These are phyloP conservation scores for Pulicaria dysenterica DNA, from an alignment of 129 eudicot species.

Conservation along the genomic window DNA sequence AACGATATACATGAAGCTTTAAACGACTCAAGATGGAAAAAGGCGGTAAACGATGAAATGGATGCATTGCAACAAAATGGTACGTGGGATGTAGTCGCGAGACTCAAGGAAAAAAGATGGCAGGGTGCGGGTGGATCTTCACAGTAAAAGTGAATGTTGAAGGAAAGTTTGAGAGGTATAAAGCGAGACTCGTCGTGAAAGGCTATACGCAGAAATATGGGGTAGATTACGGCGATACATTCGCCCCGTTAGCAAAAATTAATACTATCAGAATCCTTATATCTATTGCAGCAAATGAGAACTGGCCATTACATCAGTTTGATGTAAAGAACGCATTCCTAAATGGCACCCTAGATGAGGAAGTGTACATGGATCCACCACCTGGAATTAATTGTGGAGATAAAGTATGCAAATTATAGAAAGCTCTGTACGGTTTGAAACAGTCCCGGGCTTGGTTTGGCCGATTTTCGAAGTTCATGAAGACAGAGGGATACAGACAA, in stretches of 20 bases:
- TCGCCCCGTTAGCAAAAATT: neutral
- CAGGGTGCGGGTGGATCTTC: constrained; percentile 16
- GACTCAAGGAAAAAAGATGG: neutral
- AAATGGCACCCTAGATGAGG: neutral
- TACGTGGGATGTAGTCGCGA: constrained; percentile 17
- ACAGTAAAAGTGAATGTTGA: constrained; percentile 1
- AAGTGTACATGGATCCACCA: neutral
- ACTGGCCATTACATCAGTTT: neutral
- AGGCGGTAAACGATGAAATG: constrained; percentile 20
- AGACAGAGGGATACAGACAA: constrained; percentile 13
- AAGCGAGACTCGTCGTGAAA: no score
- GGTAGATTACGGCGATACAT: no score
- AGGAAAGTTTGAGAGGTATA: neutral
- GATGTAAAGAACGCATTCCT: neutral
- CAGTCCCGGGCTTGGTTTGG: constrained; percentile 16
- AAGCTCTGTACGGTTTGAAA: neutral
- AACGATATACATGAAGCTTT: constrained; percentile 25
- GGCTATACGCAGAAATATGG: no score
- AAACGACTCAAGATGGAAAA: neutral
- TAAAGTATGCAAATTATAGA: constrained; percentile 11
- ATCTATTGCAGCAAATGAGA: neutral
- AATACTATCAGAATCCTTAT: neutral
- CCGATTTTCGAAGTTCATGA: constrained; percentile 8
- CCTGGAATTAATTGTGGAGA: neutral
- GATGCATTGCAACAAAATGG: constrained; percentile 6